Base-by-base conservation (phyloP, 1,284 basidiomycete genomes). In the Apiotrichum laibachii region DNA sequence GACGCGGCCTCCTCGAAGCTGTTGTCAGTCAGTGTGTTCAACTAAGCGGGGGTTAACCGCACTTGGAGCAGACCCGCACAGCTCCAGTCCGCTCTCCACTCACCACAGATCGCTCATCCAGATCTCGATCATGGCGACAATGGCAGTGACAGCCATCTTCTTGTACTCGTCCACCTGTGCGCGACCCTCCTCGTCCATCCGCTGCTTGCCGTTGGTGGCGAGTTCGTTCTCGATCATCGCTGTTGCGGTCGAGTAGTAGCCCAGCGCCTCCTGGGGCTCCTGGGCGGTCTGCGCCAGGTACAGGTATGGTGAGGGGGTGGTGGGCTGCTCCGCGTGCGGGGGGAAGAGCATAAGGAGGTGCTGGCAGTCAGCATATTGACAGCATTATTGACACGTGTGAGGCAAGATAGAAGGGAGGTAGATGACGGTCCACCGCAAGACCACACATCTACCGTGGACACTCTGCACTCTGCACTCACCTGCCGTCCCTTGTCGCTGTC, bases 61-160 rank as follows among this genome's bases (percentile, higher is more conserved):
- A n/a, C n/a, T n/a, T n/a, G n/a, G n/a, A n/a, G n/a, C n/a, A n/a
- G n/a, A n/a, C n/a, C n/a, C n/a, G n/a, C n/a, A n/a, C n/a, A n/a
- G n/a, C n/a, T n/a, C n/a, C n/a, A n/a, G n/a, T n/a, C n/a, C n/a
- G n/a, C n/a, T n/a, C n/a, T 21, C 33, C 2, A 80, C 85, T 59
- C 69, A 90, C 93, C 93, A 96, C 49, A 97, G 80, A 80, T 95
- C 92, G 66, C 93, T 90, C 88, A 97, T 92, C 89, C 92, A 97
- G 34, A 96, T 88, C 76, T 96, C 93, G 18, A 95, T 89, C 85
- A 95, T 94, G 18, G 89, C 89, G 21, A 95, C 85, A 31, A 95
- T 80, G 1, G 91, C 90, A n/a, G 88, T 82, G 8, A 92, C 87
- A 42, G 89, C 87, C 70, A 86, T 91, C 56, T 80, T 83, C 72